phyloP scores from a whole-genome alignment of 805 yeast genomes.

The Candida jianshihensis region DNA sequence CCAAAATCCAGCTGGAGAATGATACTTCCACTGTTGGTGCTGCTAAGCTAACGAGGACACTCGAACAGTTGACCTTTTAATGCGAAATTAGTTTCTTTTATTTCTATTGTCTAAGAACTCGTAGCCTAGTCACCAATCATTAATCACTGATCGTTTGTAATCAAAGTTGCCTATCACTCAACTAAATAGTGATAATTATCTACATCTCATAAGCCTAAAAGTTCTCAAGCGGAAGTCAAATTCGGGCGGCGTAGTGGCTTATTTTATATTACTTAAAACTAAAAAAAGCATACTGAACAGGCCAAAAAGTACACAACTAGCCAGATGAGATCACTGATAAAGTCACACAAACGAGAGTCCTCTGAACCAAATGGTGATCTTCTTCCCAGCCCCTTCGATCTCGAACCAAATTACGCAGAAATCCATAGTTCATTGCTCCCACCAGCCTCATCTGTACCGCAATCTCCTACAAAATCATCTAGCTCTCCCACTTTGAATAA shows the following conservation, averaged over 20 bases:
- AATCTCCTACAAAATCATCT: conserved; percentile 3
- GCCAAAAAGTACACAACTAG: neutral
- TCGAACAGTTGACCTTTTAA: conserved; percentile 60
- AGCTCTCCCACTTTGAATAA: conserved; percentile 7
- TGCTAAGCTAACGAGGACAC: conserved; percentile 50
- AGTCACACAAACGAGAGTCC: conserved; percentile 30
- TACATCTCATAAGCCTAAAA: too few species aligned
- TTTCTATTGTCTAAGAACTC: too few species aligned
- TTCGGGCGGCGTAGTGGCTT: neutral
- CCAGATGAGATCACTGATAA: conserved; percentile 32
- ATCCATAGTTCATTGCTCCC: neutral
- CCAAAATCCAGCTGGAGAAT: conserved; percentile 53
- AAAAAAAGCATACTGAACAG: too few species aligned
- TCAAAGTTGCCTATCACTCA: too few species aligned
- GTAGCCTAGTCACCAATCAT: conserved; percentile 12
- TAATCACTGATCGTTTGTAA: conserved; percentile 7
- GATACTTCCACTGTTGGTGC: conserved; percentile 53
- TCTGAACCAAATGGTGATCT: conserved; percentile 19
- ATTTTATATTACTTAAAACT: neutral
- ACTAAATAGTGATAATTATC: too few species aligned
- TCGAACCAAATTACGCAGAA: neutral
- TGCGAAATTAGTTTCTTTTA: neutral
- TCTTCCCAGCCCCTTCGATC: neutral
- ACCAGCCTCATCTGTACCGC: neutral
- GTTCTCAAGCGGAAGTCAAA: too few species aligned